These are phyloP conservation scores for Asterochloris sp. DNA, from an alignment of 139 green algal genomes.

Conservation along the genomic window DNA sequence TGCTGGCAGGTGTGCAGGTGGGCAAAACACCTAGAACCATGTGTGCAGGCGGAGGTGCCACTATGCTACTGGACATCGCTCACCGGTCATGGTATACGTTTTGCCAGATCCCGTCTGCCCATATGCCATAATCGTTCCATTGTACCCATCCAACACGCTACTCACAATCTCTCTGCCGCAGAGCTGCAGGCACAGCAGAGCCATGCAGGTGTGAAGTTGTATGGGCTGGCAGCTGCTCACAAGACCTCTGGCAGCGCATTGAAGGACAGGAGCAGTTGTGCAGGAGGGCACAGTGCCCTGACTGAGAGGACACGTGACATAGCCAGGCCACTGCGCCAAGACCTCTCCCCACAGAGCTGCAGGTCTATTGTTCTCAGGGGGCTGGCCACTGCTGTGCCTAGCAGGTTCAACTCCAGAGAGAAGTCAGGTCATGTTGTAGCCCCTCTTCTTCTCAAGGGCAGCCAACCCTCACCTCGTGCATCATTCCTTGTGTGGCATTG, in stretches of 20 bases:
- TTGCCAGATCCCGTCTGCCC: slow-evolving; percentile 75
- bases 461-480: background rate
- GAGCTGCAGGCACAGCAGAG: slow-evolving; percentile 35
- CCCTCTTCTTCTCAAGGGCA: background rate
- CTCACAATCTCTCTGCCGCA: slow-evolving; percentile 39
- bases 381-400: no score
- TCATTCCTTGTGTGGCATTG: background rate
- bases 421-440: no score
- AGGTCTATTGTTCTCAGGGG: no score
- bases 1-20: background rate
- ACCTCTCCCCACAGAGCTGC: no score
- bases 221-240: background rate
- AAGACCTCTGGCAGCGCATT: background rate
- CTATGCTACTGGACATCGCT: background rate
- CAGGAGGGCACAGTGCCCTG: no score
- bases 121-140: slow-evolving; percentile 78
- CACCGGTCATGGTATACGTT: slow-evolving; percentile 65
- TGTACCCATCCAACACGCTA: slow-evolving; percentile 68
- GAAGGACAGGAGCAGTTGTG: background rate
- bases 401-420: no score
- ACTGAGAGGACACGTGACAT: no score
- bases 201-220: no score
- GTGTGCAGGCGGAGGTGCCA: background rate
- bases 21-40: background rate
- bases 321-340: no score